Evolutionary conservation across 139 green algal species (phyloP).

Genomic region (Yamagishiella unicocca): DNA sequence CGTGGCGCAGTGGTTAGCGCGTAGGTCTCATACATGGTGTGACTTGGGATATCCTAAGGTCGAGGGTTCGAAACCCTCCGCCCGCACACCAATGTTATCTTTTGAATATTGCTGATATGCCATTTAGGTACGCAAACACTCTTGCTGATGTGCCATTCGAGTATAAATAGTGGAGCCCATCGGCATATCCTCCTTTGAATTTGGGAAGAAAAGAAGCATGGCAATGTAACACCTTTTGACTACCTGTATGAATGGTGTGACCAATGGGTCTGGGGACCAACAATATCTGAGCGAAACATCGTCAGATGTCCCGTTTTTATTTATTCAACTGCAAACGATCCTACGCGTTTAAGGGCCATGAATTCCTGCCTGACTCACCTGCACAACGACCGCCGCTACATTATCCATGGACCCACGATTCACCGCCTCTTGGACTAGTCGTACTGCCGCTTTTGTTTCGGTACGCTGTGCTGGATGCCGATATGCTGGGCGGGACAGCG

Average conservation of each 20-base stretch:
- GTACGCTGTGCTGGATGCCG: constrained; percentile 4
- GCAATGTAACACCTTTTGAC: too few species aligned
- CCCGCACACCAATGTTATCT: not conserved
- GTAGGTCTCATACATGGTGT: constrained; percentile 41
- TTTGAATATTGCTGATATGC: not conserved
- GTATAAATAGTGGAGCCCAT: too few species aligned
- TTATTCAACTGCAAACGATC: too few species aligned
- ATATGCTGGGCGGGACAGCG: not conserved
- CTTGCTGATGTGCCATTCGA: too few species aligned
- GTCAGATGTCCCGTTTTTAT: too few species aligned
- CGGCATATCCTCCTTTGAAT: too few species aligned
- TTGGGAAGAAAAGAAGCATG: too few species aligned
- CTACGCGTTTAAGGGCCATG: too few species aligned
- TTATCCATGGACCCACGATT: constrained; percentile 74
- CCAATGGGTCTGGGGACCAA: too few species aligned
- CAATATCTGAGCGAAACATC: too few species aligned
- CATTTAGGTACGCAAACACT: too few species aligned
- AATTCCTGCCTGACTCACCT: constrained; percentile 57
- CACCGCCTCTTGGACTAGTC: constrained; percentile 66
- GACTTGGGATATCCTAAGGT: constrained; percentile 45
- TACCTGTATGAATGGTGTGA: too few species aligned
- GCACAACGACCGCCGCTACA: constrained; percentile 68
- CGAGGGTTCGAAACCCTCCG: constrained; percentile 26
- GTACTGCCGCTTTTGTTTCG: constrained; percentile 41
- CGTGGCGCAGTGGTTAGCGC: constrained; percentile 44